Evolutionary conservation across 1,284 basidiomycete species (phyloP).

Genomic region (Vanrija humicola): DNA sequence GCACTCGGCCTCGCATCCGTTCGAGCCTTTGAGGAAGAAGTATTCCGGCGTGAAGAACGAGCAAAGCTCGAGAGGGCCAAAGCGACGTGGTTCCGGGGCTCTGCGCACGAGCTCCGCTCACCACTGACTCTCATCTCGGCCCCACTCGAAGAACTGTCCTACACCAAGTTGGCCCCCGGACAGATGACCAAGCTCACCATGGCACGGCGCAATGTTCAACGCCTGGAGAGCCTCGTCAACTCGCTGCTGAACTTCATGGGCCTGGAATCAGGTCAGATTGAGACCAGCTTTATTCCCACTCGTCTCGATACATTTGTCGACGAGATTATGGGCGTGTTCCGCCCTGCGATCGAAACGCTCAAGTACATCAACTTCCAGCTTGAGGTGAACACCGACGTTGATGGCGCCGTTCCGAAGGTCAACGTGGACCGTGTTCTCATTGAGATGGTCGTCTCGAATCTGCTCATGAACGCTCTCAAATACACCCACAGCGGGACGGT

Average conservation of each 20-base stretch:
- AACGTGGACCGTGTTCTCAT: conserved; percentile 36
- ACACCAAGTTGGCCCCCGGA: conserved; percentile 4
- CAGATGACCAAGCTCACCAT: conserved; percentile 17
- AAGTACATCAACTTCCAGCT: conserved; percentile 28
- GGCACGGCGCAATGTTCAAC: conserved; percentile 28
- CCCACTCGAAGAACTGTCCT: conserved; percentile 27
- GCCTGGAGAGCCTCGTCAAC: conserved; percentile 33
- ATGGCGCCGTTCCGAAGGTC: background rate
- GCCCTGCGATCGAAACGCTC: conserved; percentile 21
- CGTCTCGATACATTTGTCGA: conserved; percentile 32
- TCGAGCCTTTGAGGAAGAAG: conserved; percentile 8
- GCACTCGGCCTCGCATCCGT: conserved; percentile 9
- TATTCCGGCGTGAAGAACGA: conserved; percentile 6
- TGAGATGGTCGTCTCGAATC: conserved; percentile 42
- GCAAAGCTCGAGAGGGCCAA: conserved; percentile 20
- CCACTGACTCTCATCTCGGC: conserved; percentile 32
- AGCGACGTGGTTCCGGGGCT: conserved; percentile 29
- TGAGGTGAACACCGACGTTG: conserved; percentile 5
- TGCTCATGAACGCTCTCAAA: conserved; percentile 37
- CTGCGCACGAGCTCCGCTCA: conserved; percentile 30
- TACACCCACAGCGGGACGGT: conserved; percentile 25
- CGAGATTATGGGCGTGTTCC: conserved; percentile 42
- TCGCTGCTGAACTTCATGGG: conserved; percentile 33
- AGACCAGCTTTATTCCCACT: conserved; percentile 32
- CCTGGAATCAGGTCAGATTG: conserved; percentile 30